Conservation (phyloP, 2,329 filamentous ascomycete genomes). For the Cladosporium sp. region DNA sequence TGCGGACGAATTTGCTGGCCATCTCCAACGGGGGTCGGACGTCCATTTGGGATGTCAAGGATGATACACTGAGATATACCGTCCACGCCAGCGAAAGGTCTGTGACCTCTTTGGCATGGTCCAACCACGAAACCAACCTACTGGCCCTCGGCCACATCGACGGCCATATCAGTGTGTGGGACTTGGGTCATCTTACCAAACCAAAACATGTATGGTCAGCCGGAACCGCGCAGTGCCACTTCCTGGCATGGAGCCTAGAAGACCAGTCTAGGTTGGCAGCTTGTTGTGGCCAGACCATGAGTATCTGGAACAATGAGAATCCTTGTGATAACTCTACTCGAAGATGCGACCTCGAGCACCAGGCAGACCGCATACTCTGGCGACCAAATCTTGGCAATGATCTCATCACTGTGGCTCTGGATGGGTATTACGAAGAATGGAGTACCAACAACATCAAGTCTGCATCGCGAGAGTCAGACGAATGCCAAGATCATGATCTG, state of each 20-base stretch:
- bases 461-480: background rate
- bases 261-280: slow-evolving; percentile 22
- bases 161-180: slow-evolving; percentile 30
- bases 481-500: slow-evolving; percentile 26
- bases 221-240: slow-evolving; percentile 10
- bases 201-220: slow-evolving; percentile 25
- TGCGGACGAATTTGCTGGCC: slow-evolving; percentile 27
- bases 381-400: background rate
- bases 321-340: background rate
- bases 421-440: slow-evolving; percentile 7
- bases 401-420: background rate
- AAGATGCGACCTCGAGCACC: background rate
- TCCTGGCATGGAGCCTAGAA: slow-evolving; percentile 24
- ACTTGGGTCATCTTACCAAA: slow-evolving; percentile 25
- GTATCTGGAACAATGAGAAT: background rate
- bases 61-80: slow-evolving; percentile 19
- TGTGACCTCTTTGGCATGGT: slow-evolving; percentile 27
- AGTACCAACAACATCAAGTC: background rate
- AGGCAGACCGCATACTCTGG: background rate
- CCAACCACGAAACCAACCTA: slow-evolving; percentile 22
- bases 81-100: slow-evolving; percentile 30
- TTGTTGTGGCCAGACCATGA: slow-evolving; percentile 21
- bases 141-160: slow-evolving; percentile 29
- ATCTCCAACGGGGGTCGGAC: slow-evolving; percentile 29
- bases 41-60: slow-evolving; percentile 27